These are phyloP conservation scores for Nicotiana undulata DNA, from an alignment of 257 asterid genomes.

Conservation along the genomic window DNA sequence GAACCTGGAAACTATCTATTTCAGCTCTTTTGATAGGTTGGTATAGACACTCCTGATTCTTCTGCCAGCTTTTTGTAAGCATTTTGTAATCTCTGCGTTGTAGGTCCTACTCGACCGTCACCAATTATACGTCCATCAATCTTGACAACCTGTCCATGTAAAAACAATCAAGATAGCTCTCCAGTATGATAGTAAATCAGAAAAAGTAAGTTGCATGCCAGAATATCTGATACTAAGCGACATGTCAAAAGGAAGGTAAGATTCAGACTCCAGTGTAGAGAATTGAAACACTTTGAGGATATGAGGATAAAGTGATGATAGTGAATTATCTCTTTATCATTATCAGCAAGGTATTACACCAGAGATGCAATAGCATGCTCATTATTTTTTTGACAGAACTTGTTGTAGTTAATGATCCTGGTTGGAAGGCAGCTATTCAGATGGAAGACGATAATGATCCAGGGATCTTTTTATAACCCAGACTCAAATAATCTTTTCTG, in stretches of 20 bases:
- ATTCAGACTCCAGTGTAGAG: background rate
- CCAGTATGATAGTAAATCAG: background rate
- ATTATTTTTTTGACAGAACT: too few relatives aligned
- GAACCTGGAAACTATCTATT: conserved; percentile 13
- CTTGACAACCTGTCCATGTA: conserved; percentile 44
- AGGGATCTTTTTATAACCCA: background rate
- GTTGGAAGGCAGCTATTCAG: background rate
- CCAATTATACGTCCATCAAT: conserved; percentile 80
- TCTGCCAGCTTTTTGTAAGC: conserved; percentile 46
- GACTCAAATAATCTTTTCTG: background rate
- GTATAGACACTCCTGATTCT: conserved; percentile 75
- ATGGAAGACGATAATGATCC: background rate
- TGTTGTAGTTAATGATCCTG: background rate
- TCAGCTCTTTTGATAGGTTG: conserved; percentile 43
- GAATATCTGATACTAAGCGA: background rate
- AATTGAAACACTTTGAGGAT: background rate
- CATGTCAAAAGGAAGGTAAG: background rate
- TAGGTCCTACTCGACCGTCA: conserved; percentile 74
- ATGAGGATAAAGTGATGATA: background rate
- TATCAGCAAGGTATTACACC: background rate
- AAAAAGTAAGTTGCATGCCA: background rate
- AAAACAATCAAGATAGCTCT: conserved; percentile 16
- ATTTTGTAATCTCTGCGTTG: conserved; percentile 59
- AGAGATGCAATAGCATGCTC: background rate
- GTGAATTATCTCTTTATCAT: background rate